Conservation (phyloP, 2,329 filamentous ascomycete species). For the Phyllosticta citribraziliensis region DNA sequence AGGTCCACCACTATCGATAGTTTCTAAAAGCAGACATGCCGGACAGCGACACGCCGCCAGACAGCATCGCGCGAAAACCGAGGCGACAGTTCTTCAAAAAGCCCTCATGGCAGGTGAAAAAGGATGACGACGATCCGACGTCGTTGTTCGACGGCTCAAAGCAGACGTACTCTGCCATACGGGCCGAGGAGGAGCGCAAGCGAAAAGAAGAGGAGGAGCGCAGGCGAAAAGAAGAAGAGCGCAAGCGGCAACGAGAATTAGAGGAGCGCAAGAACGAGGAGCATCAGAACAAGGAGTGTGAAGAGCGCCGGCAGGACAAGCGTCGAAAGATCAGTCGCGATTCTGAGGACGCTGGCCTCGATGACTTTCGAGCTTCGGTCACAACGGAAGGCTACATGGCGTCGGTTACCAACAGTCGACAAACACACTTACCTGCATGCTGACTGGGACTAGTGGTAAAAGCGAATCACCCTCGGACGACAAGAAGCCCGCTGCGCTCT, state of each 20-base stretch:
- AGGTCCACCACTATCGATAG: not conserved
- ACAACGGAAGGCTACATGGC: not conserved
- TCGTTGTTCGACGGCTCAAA: constrained; percentile 37
- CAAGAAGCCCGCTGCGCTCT: not conserved
- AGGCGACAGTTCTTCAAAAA: constrained; percentile 48
- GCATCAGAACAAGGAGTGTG: constrained; percentile 19
- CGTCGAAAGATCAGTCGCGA: constrained; percentile 18
- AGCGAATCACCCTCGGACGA: not conserved
- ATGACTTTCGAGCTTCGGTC: not conserved
- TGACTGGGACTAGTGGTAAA: not conserved
- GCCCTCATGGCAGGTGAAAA: constrained; percentile 37
- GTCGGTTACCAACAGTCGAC: not conserved
- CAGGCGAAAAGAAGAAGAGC: constrained; percentile 14
- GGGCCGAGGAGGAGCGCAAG: constrained; percentile 29
- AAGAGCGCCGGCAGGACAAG: constrained; percentile 19
- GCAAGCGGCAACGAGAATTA: constrained; percentile 16
- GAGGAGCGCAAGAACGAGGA: constrained; percentile 17
- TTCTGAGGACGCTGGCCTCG: constrained; percentile 13
- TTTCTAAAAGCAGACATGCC: not conserved
- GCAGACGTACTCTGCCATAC: constrained; percentile 26
- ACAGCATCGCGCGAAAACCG: constrained; percentile 19
- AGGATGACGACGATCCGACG: constrained; percentile 14
- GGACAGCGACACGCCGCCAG: constrained; percentile 1
- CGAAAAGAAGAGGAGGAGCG: constrained; percentile 23
- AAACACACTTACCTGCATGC: not conserved